Percentiles rank a stretch among this genome's conserved stretches.
phyloP scores from a whole-genome alignment of 192 early-diverging fungal genomes.

The Dissophora globulifera region DNA sequence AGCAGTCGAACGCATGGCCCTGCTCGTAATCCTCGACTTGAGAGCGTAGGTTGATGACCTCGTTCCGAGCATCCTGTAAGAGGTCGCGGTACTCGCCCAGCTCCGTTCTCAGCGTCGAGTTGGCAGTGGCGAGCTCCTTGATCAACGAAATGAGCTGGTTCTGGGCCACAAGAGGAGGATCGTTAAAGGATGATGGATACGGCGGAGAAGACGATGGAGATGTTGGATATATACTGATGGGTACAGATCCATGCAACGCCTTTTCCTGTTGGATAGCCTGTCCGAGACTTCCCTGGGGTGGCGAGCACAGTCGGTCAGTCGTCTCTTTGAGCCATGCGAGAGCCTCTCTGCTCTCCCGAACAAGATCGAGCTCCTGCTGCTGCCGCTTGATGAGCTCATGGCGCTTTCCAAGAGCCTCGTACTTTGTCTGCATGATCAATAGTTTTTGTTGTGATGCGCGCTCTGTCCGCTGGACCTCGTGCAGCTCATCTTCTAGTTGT shows the following conservation, averaged over 20 bases:
- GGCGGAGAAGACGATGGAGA: slow-evolving; percentile 26
- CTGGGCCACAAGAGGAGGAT: slow-evolving; percentile 48
- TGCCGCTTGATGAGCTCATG: slow-evolving; percentile 32
- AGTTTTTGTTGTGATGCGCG: slow-evolving; percentile 40
- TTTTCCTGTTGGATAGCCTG: slow-evolving; percentile 47
- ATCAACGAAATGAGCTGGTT: slow-evolving; percentile 61
- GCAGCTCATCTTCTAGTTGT: slow-evolving; percentile 37
- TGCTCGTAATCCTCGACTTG: slow-evolving; percentile 57
- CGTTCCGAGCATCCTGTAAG: slow-evolving; percentile 56
- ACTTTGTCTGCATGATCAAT: slow-evolving; percentile 35
- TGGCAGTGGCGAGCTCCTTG: slow-evolving; percentile 66
- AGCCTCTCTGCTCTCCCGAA: slow-evolving; percentile 45
- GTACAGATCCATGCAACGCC: slow-evolving; percentile 8
- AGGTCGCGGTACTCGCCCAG: slow-evolving; percentile 60
- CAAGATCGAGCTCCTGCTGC: slow-evolving; percentile 37
- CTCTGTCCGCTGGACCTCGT: slow-evolving; percentile 39
- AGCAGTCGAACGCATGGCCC: slow-evolving; percentile 39
- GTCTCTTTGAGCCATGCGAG: slow-evolving; percentile 51
- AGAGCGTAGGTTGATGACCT: slow-evolving; percentile 54
- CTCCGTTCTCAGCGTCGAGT: slow-evolving; percentile 59
- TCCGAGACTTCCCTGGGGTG: slow-evolving; percentile 47
- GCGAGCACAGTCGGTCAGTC: slow-evolving; percentile 31
- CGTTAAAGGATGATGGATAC: slow-evolving; percentile 21
- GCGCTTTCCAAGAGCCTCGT: slow-evolving; percentile 37
- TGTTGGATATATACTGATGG: slow-evolving; percentile 24